These are phyloP conservation scores for Cladosporium sp. DNA, from an alignment of 2,329 filamentous ascomycete species.

Conservation along the genomic window DNA sequence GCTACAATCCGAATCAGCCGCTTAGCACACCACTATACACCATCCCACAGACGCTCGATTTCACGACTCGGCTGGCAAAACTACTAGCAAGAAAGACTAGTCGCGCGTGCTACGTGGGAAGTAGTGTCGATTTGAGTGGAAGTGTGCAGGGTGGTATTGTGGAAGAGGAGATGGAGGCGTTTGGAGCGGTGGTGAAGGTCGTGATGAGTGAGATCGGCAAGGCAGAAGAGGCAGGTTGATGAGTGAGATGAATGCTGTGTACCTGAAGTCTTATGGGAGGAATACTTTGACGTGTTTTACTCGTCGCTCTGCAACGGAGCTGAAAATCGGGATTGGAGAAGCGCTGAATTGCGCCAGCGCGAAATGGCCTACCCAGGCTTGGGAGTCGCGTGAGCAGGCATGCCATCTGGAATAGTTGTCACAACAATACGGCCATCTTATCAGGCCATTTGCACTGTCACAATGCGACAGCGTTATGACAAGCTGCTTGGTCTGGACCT, in stretches of 20 bases:
- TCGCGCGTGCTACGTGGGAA: conserved; percentile 84
- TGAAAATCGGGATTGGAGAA: too few species aligned
- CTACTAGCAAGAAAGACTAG: conserved; percentile 69
- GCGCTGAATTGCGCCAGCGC: too few species aligned
- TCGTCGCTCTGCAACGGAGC: too few species aligned
- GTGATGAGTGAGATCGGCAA: conserved; percentile 53
- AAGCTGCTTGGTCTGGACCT: too few species aligned
- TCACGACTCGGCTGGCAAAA: conserved; percentile 79
- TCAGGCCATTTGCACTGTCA: too few species aligned
- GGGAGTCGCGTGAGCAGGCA: too few species aligned
- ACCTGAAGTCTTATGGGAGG: too few species aligned
- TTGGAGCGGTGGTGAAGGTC: conserved; percentile 69
- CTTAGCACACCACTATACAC: conserved; percentile 77
- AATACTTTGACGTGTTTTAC: too few species aligned
- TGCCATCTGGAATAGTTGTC: too few species aligned
- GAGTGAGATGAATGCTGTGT: neutral
- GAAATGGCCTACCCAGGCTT: too few species aligned
- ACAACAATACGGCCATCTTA: too few species aligned
- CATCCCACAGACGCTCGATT: conserved; percentile 74
- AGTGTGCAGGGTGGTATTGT: conserved; percentile 73
- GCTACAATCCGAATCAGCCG: conserved; percentile 51
- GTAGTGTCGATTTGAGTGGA: conserved; percentile 73
- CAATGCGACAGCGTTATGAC: too few species aligned
- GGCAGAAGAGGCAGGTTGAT: neutral
- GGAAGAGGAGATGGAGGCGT: conserved; percentile 92